Evolutionary conservation across 2,329 filamentous ascomycete genomes (phyloP).

Genomic region (Phialocephala sp.): DNA sequence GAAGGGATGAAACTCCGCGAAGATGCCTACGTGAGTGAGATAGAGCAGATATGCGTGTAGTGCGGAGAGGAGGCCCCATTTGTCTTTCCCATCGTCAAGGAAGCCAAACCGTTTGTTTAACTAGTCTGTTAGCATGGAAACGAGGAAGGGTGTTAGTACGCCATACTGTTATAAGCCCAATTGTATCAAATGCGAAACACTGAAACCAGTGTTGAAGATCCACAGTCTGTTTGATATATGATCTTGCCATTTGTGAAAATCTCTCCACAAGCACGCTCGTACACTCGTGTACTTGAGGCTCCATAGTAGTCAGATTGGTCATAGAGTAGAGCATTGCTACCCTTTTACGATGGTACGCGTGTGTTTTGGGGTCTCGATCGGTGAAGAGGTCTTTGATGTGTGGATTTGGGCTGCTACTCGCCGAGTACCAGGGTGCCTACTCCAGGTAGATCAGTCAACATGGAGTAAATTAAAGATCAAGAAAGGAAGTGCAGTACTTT

Average conservation of each 20-base stretch:
- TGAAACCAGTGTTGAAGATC: constrained; percentile 2
- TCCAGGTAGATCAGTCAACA: not conserved
- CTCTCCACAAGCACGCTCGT: not conserved
- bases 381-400: not conserved
- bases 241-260: not conserved
- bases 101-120: not conserved
- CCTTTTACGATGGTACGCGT: not conserved
- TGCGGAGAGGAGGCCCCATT: constrained; percentile 1
- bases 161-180: not conserved
- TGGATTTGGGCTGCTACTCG: not conserved
- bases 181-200: not conserved
- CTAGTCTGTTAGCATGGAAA: not conserved
- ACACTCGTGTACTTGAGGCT: not conserved
- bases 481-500: constrained; percentile 38
- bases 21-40: not conserved
- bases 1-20: not conserved
- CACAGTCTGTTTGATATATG: not conserved
- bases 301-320: not conserved
- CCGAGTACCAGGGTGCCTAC: not conserved
- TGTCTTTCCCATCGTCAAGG: not conserved
- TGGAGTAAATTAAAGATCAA: not conserved
- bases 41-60: not conserved
- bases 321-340: not conserved
- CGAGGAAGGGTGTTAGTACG: not conserved
- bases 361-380: not conserved